Percentiles rank a stretch among this genome's conserved stretches.
These are phyloP conservation scores for Tuber indicum DNA, from an alignment of 495 filamentous ascomycete genomes.

Conservation along the genomic window DNA sequence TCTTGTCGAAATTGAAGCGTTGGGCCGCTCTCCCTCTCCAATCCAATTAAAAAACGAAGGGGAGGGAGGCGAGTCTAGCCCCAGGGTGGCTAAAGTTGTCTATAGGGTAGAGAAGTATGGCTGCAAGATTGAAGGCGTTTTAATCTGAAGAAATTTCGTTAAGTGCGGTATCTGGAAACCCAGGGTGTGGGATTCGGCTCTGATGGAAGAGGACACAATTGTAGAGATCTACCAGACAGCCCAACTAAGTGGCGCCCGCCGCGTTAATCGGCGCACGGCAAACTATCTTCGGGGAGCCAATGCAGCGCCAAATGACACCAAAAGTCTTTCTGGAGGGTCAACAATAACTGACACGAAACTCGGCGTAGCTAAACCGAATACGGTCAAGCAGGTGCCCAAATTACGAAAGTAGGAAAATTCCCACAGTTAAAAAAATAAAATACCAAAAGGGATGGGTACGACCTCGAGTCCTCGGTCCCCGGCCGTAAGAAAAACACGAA, in stretches of 20 bases:
- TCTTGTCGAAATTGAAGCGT: constrained; percentile 36
- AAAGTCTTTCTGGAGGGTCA: constrained; percentile 26
- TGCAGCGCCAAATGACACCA: constrained; percentile 30
- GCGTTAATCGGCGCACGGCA: constrained; percentile 36
- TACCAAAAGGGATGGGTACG: constrained; percentile 16
- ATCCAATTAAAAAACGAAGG: constrained; percentile 34
- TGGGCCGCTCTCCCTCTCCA: constrained; percentile 40
- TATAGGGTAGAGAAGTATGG: constrained; percentile 32
- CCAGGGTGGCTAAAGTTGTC: constrained; percentile 37
- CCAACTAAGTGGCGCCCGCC: constrained; percentile 35
- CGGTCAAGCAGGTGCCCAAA: constrained; percentile 25
- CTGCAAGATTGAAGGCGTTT: constrained; percentile 38
- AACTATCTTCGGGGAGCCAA: constrained; percentile 30
- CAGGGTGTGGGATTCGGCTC: constrained; percentile 33
- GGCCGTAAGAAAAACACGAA: constrained; percentile 31
- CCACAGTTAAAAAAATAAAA: constrained; percentile 27
- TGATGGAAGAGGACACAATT: constrained; percentile 24
- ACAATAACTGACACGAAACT: constrained; percentile 26
- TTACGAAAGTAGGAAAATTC: constrained; percentile 31
- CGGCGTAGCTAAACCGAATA: constrained; percentile 35
- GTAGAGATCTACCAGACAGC: constrained; percentile 36
- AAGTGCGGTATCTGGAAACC: constrained; percentile 23
- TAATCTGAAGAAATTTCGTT: constrained; percentile 35
- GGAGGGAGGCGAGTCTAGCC: constrained; percentile 38
- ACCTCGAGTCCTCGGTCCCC: constrained; percentile 10